Evolutionary conservation across 129 eudicot species (phyloP).

Genomic region (Flaveria sonorensis): DNA sequence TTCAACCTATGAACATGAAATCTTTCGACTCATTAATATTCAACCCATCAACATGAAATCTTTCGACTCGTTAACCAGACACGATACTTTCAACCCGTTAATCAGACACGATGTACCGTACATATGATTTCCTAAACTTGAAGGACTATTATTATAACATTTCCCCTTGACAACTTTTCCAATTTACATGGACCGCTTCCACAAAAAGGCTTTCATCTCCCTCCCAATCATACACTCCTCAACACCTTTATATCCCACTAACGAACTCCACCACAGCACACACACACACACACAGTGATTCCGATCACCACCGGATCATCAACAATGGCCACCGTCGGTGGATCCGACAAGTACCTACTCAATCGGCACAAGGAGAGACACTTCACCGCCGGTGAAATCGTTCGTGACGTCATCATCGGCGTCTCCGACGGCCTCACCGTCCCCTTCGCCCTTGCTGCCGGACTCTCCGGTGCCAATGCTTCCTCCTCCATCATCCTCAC

Average conservation of each 20-base stretch:
- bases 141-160: neutral
- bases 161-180: neutral
- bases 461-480: conserved; percentile 92
- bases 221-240: conserved; percentile 15
- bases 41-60: too few species aligned
- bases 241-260: conserved; percentile 16
- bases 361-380: conserved; percentile 79
- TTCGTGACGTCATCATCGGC: conserved; percentile 91
- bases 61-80: too few species aligned
- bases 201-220: neutral
- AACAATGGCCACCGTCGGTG: conserved; percentile 32
- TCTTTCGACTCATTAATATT: too few species aligned
- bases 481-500: conserved; percentile 82
- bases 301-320: conserved; percentile 6
- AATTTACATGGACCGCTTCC: conserved; percentile 26
- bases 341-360: conserved; percentile 48
- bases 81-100: too few species aligned
- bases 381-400: conserved; percentile 93
- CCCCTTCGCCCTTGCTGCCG: conserved; percentile 96
- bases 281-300: conserved; percentile 8
- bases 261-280: conserved; percentile 16
- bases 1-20: too few species aligned
- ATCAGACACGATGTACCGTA: too few species aligned
- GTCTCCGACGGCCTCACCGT: conserved; percentile 98
- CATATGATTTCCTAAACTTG: neutral